phyloP scores from a whole-genome alignment of 1,284 basidiomycete species.

The Austroboletus niveus region DNA sequence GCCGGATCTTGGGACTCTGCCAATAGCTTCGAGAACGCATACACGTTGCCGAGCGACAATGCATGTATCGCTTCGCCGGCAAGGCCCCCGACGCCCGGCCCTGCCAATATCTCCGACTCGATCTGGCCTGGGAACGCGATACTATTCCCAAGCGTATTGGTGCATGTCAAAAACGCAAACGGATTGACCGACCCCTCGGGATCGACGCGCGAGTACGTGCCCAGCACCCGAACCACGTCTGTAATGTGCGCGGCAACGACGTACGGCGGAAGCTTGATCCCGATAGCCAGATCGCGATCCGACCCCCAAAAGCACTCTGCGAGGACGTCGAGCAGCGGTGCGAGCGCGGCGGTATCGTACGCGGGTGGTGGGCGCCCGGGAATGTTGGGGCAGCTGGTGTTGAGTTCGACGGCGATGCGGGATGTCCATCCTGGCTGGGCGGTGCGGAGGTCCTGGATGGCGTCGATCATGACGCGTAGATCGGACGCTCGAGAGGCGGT shows the following conservation, averaged over 20 bases:
- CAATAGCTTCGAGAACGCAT: constrained; percentile 55
- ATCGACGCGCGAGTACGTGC: constrained; percentile 28
- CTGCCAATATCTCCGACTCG: constrained; percentile 36
- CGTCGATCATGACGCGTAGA: constrained; percentile 52
- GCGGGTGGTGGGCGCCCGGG: constrained; percentile 57
- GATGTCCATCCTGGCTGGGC: constrained; percentile 31
- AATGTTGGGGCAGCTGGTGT: constrained; percentile 81
- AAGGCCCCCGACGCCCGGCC: constrained; percentile 64
- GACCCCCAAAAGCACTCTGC: constrained; percentile 39
- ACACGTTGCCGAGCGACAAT: constrained; percentile 72
- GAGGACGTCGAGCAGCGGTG: constrained; percentile 49
- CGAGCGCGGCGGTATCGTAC: constrained; percentile 45
- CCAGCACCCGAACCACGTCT: constrained; percentile 48
- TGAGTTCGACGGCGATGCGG: constrained; percentile 68
- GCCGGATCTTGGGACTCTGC: constrained; percentile 38
- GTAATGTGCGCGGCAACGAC: constrained; percentile 60
- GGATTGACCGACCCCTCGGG: constrained; percentile 32
- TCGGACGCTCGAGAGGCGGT: constrained; percentile 54
- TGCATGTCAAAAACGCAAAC: constrained; percentile 68
- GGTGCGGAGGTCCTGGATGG: constrained; percentile 56
- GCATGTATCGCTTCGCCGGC: constrained; percentile 76
- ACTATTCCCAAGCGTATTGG: constrained; percentile 73
- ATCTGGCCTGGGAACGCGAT: constrained; percentile 60
- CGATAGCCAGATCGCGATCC: constrained; percentile 63
- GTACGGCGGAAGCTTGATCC: constrained; percentile 81